Percentiles rank a stretch among this genome's conserved stretches.
phyloP scores from a whole-genome alignment of 257 asterid species.

The Coffea canephora region DNA sequence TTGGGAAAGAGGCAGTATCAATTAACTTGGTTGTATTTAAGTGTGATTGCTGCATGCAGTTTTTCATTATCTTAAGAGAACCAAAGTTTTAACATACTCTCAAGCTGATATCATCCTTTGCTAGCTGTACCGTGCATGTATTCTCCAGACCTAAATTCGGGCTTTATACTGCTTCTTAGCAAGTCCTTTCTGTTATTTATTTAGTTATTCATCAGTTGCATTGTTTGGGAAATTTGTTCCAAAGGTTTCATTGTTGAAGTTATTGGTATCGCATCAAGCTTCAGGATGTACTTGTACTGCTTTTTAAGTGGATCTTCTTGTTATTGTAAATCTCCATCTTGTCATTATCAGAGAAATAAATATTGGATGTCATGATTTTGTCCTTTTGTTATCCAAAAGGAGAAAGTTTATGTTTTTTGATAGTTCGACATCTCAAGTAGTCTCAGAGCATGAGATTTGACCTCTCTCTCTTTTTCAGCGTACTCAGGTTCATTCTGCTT shows the following conservation, averaged over 20 bases:
- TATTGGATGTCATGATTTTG: not conserved
- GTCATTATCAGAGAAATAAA: no score
- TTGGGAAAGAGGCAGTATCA: not conserved
- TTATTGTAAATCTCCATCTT: not conserved
- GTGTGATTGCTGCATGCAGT: not conserved
- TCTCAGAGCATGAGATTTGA: not conserved
- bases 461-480: not conserved
- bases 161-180: not conserved
- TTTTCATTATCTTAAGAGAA: conserved; percentile 2
- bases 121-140: not conserved
- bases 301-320: not conserved
- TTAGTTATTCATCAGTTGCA: not conserved
- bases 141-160: not conserved
- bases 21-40: conserved; percentile 1
- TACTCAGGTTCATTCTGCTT: not conserved
- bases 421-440: not conserved
- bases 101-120: conserved; percentile 4
- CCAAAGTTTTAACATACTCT: not conserved
- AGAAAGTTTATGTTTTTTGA: not conserved
- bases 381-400: not conserved
- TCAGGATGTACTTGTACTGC: not conserved
- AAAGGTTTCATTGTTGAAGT: not conserved
- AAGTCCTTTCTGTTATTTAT: not conserved
- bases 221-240: not conserved
- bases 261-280: not conserved